A percentile compares a stretch with the other conserved stretches of the same genome.
These are phyloP conservation scores for Hypoxylon sp. DNA, from an alignment of 2,329 filamentous ascomycete species.

Conservation along the genomic window DNA sequence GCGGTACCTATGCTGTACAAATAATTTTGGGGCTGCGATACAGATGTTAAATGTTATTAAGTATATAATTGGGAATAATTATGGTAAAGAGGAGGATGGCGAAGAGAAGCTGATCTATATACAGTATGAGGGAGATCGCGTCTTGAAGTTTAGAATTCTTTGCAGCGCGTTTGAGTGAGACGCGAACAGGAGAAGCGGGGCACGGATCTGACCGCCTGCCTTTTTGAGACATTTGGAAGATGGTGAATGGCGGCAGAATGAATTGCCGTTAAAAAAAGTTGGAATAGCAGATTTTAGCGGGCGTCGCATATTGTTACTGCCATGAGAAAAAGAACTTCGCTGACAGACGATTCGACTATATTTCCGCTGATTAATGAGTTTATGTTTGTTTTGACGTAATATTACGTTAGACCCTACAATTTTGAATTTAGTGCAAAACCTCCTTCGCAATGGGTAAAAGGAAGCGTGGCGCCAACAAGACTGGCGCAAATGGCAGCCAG, in stretches of 20 bases:
- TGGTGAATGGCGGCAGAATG: conserved; percentile 18
- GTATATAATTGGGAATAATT: too few relatives aligned
- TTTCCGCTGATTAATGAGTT: not conserved
- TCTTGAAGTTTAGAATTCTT: not conserved
- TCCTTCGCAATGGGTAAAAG: conserved; percentile 60
- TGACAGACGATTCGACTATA: not conserved
- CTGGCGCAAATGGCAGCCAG: conserved; percentile 46
- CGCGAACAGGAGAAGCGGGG: not conserved
- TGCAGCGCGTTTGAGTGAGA: not conserved
- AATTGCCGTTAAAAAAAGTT: conserved; percentile 8
- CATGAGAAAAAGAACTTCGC: not conserved
- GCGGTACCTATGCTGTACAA: too few relatives aligned
- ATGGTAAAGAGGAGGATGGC: too few relatives aligned
- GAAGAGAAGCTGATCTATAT: too few relatives aligned
- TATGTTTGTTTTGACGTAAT: not conserved
- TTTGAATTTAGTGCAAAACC: too few relatives aligned
- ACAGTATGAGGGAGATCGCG: not conserved
- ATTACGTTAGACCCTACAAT: not conserved
- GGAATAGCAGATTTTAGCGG: not conserved
- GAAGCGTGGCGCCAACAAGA: conserved; percentile 58
- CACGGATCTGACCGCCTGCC: conserved; percentile 29
- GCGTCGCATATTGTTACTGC: not conserved
- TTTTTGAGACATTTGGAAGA: not conserved
- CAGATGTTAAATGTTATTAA: too few relatives aligned
- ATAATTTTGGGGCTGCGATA: not conserved